Conservation (phyloP, 345 rosid genomes). For the Salix exigua region DNA sequence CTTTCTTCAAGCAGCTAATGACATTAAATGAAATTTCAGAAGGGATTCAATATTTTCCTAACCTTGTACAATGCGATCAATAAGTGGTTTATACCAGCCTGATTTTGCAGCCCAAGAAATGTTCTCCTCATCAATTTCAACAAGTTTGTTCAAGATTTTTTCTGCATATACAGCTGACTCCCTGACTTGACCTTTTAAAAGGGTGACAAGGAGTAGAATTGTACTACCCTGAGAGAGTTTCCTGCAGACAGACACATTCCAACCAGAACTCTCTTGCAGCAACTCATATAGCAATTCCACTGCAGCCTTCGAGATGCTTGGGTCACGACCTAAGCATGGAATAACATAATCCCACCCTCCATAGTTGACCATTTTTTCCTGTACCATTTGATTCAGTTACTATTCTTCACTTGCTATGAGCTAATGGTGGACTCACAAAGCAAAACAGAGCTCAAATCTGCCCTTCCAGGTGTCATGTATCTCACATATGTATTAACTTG, state of each 20-base stretch:
- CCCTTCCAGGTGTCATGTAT: too few relatives aligned
- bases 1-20: background rate
- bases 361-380: constrained; percentile 48
- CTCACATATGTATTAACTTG: too few relatives aligned
- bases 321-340: constrained; percentile 50
- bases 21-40: constrained; percentile 1
- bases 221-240: constrained; percentile 49
- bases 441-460: too few relatives aligned
- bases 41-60: constrained; percentile 5
- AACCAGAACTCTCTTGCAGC: constrained; percentile 56
- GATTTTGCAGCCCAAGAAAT: constrained; percentile 49
- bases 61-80: constrained; percentile 55
- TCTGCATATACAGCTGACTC: constrained; percentile 51
- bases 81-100: constrained; percentile 65
- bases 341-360: constrained; percentile 54
- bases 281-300: constrained; percentile 55
- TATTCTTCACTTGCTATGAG: background rate
- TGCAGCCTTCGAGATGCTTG: constrained; percentile 51
- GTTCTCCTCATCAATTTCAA: constrained; percentile 55
- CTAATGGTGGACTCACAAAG: background rate
- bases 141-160: constrained; percentile 46
- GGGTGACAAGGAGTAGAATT: constrained; percentile 59
- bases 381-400: constrained; percentile 14
- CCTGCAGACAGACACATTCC: constrained; percentile 48
- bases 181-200: constrained; percentile 43